Base-by-base conservation (phyloP, 371 early-diverging fungal species). In the Globomyces sp. region DNA sequence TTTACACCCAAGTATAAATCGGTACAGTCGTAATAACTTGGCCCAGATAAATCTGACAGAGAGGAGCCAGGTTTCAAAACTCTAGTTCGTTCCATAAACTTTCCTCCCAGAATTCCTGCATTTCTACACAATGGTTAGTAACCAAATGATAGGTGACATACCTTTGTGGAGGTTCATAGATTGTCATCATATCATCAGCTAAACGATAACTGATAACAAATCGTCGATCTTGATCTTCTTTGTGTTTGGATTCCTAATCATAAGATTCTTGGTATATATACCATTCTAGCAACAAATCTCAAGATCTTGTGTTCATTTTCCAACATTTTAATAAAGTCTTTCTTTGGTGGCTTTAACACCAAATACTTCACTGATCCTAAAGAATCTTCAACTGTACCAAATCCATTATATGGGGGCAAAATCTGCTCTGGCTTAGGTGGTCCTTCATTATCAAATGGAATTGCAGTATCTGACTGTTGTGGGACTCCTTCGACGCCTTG, bases 301-400 rank as follows among this genome's bases (percentile, higher is more conserved):
- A 83, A 64, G 11, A 81, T 78, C 53, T 78, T 81, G 65, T 79
- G 79, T 61, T 83, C 83, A 58, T 82, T 79, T 63, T 80, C 84
- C 3, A 84, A 69, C 78, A 82, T 79, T 60, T 81, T 82, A 61
- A 81, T 75, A 53, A 84, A 80, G 58, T 84, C 81, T 60, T 84
- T 84, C 71, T 83, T 81, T 39, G 83, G 83, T 47, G 85, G 82
- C 59, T 84, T 75, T 24, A 84, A 71, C 0, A 84, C 83, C 8
- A 84, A 67, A 70, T 83, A 76, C 66, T 77, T 74, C 76, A 80
- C 80, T 24, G 75, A 75, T 5, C 79, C 80, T 36, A 83, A 69
- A 37, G 83, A 82, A 68, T 84, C 85, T 60, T 84, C 85, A 3
- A 80, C 77, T n/a, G 77, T 68, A 3, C 85, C 85, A 70, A 80